Conservation (phyloP, 2,329 filamentous ascomycete species). For the Aspergillus felis region DNA sequence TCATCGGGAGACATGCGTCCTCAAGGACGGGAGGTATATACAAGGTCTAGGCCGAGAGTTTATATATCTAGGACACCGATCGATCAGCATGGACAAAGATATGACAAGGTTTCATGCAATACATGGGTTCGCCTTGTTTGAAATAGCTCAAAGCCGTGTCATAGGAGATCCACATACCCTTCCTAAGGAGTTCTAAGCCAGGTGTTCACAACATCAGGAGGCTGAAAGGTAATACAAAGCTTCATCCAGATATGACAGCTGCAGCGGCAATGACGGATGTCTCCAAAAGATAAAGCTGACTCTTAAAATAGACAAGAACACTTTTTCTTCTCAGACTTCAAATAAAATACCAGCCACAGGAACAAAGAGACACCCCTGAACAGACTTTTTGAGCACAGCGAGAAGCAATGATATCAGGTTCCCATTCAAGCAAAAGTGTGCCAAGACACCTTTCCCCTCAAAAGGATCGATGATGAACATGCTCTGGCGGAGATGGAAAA, state of each 20-base stretch:
- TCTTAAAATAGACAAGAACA: neutral
- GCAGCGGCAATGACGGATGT: neutral
- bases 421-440: constrained; percentile 13
- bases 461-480: constrained; percentile 15
- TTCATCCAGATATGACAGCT: constrained; percentile 9
- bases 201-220: constrained; percentile 8
- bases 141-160: neutral
- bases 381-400: constrained; percentile 4
- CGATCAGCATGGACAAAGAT: constrained; percentile 10
- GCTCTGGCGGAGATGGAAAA: constrained; percentile 19
- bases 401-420: constrained; percentile 9
- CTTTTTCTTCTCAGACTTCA: neutral
- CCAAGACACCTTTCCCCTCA: constrained; percentile 20
- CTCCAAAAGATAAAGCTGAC: neutral
- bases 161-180: constrained; percentile 9
- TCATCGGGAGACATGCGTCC: constrained; percentile 43
- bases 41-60: constrained; percentile 12
- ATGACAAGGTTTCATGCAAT: constrained; percentile 4
- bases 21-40: constrained; percentile 15
- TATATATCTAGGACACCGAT: constrained; percentile 15
- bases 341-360: constrained; percentile 1
- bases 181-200: constrained; percentile 7
- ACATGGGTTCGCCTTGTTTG: constrained; percentile 1
- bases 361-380: neutral
- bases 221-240: constrained; percentile 7